Conservation (phyloP, 805 yeast genomes). For the Saccharomycopsis microspora region DNA sequence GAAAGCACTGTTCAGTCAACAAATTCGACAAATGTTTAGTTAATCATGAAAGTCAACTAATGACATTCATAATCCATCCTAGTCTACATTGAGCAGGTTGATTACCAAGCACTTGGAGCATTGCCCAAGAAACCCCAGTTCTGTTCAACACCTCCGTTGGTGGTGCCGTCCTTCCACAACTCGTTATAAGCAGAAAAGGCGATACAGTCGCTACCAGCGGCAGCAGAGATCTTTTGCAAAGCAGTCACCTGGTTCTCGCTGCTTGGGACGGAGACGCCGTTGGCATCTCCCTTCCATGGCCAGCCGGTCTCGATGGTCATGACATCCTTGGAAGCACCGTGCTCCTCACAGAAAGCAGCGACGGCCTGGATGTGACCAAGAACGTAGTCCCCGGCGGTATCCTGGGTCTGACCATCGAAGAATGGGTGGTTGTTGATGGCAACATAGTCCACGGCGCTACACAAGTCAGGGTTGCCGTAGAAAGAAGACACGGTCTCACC, state of each 20-base stretch:
- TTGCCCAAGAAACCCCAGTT: conserved; percentile 20
- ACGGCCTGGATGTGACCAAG: conserved; percentile 17
- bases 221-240: conserved; percentile 34
- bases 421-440: conserved; percentile 61
- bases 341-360: conserved; percentile 15
- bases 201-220: conserved; percentile 37
- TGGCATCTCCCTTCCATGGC: conserved; percentile 51
- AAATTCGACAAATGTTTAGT: not conserved
- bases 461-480: conserved; percentile 36
- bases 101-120: conserved; percentile 15
- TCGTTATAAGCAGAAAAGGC: conserved; percentile 55
- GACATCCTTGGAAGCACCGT: conserved; percentile 25
- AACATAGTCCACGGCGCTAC: conserved; percentile 47
- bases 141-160: conserved; percentile 46
- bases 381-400: conserved; percentile 16
- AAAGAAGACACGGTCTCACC: conserved; percentile 61
- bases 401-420: conserved; percentile 24
- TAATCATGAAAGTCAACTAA: not conserved
- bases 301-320: conserved; percentile 59
- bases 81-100: not conserved
- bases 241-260: conserved; percentile 40
- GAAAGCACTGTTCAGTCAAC: not conserved
- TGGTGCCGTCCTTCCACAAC: conserved; percentile 47
- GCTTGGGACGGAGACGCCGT: conserved; percentile 47
- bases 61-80: not conserved